phyloP scores from a whole-genome alignment of 306 rosid genomes.

The Quercus agrifolia region DNA sequence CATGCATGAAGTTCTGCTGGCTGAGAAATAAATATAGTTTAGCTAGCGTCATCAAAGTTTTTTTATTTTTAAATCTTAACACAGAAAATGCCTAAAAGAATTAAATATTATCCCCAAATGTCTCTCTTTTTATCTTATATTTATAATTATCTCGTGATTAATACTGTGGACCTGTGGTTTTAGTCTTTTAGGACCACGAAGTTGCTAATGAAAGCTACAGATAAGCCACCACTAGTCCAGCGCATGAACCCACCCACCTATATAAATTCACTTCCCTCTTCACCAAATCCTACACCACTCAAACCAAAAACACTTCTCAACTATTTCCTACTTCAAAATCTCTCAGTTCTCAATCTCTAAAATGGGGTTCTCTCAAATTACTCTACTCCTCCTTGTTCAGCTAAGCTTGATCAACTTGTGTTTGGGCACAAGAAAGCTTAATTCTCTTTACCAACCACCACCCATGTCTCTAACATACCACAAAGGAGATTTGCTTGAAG shows the following conservation, averaged over 20 bases:
- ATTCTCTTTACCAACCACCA: constrained; percentile 26
- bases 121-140: background rate
- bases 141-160: constrained; percentile 9
- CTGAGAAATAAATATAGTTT: background rate
- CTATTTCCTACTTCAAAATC: background rate
- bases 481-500: constrained; percentile 29
- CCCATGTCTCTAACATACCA: constrained; percentile 18
- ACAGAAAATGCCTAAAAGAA: background rate
- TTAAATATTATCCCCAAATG: background rate
- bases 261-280: constrained; percentile 6
- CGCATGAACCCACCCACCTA: constrained; percentile 22
- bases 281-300: background rate
- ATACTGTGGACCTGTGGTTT: too few relatives aligned
- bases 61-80: constrained; percentile 4
- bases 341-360: background rate
- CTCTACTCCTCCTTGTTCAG: background rate
- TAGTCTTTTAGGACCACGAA: background rate
- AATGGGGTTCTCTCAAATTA: constrained; percentile 15
- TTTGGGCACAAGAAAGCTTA: constrained; percentile 25
- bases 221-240: background rate
- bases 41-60: background rate
- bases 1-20: background rate
- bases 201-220: constrained; percentile 4
- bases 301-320: background rate
- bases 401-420: constrained; percentile 5